Base-by-base conservation (phyloP, 1,139 yeast species). In the Yamadazyma atlantica region DNA sequence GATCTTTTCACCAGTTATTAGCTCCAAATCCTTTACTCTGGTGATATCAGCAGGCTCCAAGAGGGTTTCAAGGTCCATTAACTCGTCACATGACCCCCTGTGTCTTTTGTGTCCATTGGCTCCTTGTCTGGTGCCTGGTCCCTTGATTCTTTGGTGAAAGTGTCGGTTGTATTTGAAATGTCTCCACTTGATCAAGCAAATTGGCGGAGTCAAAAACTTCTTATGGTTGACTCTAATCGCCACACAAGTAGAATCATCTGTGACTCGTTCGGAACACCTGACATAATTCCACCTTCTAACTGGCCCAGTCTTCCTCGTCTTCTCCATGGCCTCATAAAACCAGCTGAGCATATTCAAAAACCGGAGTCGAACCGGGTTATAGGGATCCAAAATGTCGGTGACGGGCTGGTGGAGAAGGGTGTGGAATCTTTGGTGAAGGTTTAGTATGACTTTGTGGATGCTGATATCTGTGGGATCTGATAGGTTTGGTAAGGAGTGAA, bases 381-480 rank as follows among this genome's bases (percentile, higher is more conserved):
- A 33, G 8, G 29, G 30, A 33, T 33, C 12, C 9, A 33, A 24
- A 9, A 33, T 33, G 11, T 25, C 24, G 6, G 16, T 17, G 4
- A 25, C 27, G 4, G 35, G 13, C n/a, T 24, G 11, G 4, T 33
- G 13, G 4, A 26, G 3, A 4, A 33, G 21, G 15, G 14, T 26
- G 8, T 4, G 9, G 25, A 33, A 25, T 14, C 22, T 17, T 8
- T 33, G 15, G 4, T 33, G 35, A 12, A 36, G 33, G 14, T 36
- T 30, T 9, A 36, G 12, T 3, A 34, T 24, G 6, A 33, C 12
- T 15, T 36, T 41, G 30, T 54, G 51, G 12, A 28, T n/a, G n/a
- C n/a, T n/a, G n/a, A n/a, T n/a, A n/a, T n/a, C n/a, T n/a, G n/a
- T n/a, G n/a, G n/a, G n/a, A n/a, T n/a, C n/a, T n/a, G n/a, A n/a